phyloP scores from a whole-genome alignment of 1,284 basidiomycete genomes.

The Cutaneotrichosporon sp. region DNA sequence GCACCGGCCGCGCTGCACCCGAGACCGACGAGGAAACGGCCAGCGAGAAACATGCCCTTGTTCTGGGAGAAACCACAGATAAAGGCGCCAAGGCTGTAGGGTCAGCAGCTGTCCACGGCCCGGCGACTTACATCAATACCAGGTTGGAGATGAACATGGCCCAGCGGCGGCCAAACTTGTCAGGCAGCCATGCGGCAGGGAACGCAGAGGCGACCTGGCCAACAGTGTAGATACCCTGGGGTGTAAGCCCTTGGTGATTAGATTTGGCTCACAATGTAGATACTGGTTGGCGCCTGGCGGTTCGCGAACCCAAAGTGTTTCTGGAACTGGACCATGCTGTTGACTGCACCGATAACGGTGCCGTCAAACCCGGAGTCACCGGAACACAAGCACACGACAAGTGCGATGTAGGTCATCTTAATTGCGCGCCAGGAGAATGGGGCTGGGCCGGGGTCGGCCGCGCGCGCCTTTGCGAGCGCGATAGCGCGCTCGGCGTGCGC shows the following conservation, averaged over 20 bases:
- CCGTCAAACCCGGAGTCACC: slow-evolving; percentile 28
- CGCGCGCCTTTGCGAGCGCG: slow-evolving; percentile 51
- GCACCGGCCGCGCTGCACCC: slow-evolving; percentile 50
- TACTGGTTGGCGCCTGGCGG: slow-evolving; percentile 9
- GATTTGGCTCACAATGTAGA: slow-evolving; percentile 17
- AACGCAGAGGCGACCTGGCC: slow-evolving; percentile 45
- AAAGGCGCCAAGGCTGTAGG: slow-evolving; percentile 50
- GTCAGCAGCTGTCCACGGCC: background rate
- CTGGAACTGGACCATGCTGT: slow-evolving; percentile 13
- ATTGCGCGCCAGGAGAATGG: background rate
- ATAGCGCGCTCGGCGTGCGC: slow-evolving; percentile 23
- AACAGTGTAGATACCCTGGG: slow-evolving; percentile 54
- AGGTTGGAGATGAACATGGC: slow-evolving; percentile 55
- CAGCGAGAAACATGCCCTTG: slow-evolving; percentile 53
- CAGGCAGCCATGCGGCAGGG: slow-evolving; percentile 48
- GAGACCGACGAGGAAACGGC: slow-evolving; percentile 52
- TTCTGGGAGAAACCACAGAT: slow-evolving; percentile 53
- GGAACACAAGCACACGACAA: slow-evolving; percentile 52
- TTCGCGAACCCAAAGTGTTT: slow-evolving; percentile 6
- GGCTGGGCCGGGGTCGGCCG: slow-evolving; percentile 51
- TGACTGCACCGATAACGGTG: slow-evolving; percentile 15
- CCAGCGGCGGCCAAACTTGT: slow-evolving; percentile 54
- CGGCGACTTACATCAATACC: slow-evolving; percentile 49
- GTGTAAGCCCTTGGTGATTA: background rate
- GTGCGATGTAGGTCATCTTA: slow-evolving; percentile 44